Base-by-base conservation (phyloP, 1,284 basidiomycete genomes). In the Ceratobasidium sp. region DNA sequence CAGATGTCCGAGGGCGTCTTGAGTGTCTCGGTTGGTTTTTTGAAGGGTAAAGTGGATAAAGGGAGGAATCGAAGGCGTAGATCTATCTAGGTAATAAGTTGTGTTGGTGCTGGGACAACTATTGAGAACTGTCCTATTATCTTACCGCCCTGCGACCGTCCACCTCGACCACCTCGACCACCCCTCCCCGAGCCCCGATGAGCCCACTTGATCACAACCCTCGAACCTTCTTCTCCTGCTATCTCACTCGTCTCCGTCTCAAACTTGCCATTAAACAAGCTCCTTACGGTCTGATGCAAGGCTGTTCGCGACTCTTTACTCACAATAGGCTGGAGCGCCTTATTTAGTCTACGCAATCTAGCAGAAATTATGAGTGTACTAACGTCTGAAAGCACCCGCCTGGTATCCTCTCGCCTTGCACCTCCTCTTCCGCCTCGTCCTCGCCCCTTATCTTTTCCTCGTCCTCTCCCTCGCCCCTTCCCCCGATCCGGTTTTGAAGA, bases 21-120 rank as follows among this genome's bases (percentile, higher is more conserved):
- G 97, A 2, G 96, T 97, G 83, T 99, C 98, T 61, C 98, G 92
- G 83, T 99, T 99, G 20, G 97, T 96, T 86, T 99, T 99, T 84
- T 98, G 97, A 55, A 99, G 87, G 0, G 96, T 96, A 85, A 99
- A 98, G 84, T 99, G 97, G 79, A 99, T 97, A 84, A 95, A 99
- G 0, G 94, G 94, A 80, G 94, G 94, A 56, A 75, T 72, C 18
- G 26, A 28, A n/a, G 78, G 77, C 3, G 53, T 77, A 12, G 68
- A 58, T 39, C 56, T 49, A 55, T 79, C 60, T 77, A 64, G 23
- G 20, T 55, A 23, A 72, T n/a, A 60, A 33, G 39, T 49, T 40
- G 1, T 33, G 26, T 64, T 73, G 55, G 80, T 81, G 1, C 82
- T 83, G 13, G 79, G 78, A 63, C 80, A 82, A 20, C 80, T 81